phyloP scores from a whole-genome alignment of 331 rosid species.

The Cucumis variabilis region DNA sequence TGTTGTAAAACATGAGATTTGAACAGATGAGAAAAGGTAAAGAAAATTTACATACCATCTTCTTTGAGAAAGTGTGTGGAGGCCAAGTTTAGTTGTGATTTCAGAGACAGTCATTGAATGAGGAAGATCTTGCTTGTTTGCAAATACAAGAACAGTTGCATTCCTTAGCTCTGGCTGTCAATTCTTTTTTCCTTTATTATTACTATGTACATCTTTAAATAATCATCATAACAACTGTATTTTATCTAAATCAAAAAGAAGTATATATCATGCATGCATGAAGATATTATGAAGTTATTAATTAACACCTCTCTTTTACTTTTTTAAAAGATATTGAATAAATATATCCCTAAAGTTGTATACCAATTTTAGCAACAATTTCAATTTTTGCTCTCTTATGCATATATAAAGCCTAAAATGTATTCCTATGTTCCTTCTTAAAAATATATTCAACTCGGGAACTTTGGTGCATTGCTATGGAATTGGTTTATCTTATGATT shows the following conservation, averaged over 20 bases:
- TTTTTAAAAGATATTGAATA: too few relatives aligned
- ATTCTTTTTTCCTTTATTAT: neutral
- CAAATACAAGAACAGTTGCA: slow-evolving; percentile 47
- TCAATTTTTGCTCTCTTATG: too few relatives aligned
- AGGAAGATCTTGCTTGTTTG: slow-evolving; percentile 59
- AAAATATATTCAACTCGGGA: too few relatives aligned
- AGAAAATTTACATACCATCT: neutral
- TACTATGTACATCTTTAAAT: neutral
- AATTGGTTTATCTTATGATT: too few relatives aligned
- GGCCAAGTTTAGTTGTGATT: slow-evolving; percentile 51
- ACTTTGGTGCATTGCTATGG: too few relatives aligned
- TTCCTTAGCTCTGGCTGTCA: slow-evolving; percentile 41
- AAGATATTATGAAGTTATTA: too few relatives aligned
- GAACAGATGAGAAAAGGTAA: neutral
- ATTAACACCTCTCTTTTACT: too few relatives aligned
- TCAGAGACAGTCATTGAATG: slow-evolving; percentile 45
- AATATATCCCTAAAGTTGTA: too few relatives aligned
- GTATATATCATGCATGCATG: too few relatives aligned
- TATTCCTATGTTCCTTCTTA: too few relatives aligned
- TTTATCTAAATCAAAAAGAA: neutral
- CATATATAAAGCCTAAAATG: too few relatives aligned
- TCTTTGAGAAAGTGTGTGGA: slow-evolving; percentile 41
- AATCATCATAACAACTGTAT: neutral
- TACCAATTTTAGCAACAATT: too few relatives aligned
- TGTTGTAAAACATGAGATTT: neutral